phyloP scores from a whole-genome alignment of 2,329 filamentous ascomycete species.

The Monosporascus ibericus region DNA sequence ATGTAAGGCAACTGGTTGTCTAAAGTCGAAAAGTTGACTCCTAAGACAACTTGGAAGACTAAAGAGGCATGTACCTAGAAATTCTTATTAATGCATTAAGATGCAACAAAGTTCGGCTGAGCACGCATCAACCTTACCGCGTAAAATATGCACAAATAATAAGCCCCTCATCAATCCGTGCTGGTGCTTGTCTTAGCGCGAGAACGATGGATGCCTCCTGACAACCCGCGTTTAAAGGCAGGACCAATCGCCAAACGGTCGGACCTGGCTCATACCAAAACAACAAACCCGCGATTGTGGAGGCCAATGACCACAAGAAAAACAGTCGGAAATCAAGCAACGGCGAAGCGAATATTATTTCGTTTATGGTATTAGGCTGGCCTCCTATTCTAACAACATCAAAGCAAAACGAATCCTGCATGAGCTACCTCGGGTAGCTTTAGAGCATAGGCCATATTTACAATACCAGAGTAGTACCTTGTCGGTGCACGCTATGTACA shows the following conservation, averaged over 20 bases:
- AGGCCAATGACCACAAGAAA: conserved; percentile 16
- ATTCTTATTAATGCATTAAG: no score
- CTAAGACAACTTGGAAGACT: no score
- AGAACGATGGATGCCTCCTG: conserved; percentile 15
- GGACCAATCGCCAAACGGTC: conserved; percentile 12
- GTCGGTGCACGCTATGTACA: background rate
- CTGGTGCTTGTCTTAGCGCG: conserved; percentile 8
- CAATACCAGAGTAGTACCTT: no score
- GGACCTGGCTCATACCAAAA: conserved; percentile 13
- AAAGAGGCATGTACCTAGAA: no score
- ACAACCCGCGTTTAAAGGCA: conserved; percentile 1
- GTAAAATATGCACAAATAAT: background rate
- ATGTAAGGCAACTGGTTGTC: no score
- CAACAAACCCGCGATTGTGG: conserved; percentile 18
- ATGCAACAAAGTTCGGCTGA: no score
- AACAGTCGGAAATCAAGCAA: background rate
- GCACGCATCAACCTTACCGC: background rate
- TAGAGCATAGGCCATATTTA: background rate
- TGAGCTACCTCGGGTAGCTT: background rate
- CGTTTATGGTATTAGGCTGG: background rate
- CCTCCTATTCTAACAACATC: background rate
- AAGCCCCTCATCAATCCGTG: background rate
- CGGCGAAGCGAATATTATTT: background rate
- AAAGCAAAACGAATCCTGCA: background rate
- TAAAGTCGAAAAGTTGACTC: no score